Evolutionary conservation across 2,329 filamentous ascomycete species (phyloP).

Genomic region (Macroventuria anomochaeta): DNA sequence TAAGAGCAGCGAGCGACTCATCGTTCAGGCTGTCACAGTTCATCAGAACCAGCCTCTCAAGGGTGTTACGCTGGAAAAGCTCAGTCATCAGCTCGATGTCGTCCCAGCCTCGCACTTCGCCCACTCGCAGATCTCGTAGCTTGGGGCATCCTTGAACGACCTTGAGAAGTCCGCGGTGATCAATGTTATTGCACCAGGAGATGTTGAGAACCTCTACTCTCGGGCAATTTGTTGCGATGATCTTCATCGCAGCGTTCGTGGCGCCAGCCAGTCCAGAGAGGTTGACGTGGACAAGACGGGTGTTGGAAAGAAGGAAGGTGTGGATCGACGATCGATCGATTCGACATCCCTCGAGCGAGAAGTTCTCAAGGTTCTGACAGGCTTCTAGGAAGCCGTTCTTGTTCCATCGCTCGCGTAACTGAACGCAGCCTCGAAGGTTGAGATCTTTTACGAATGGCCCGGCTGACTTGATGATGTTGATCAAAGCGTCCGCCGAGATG

Average conservation of each 20-base stretch:
- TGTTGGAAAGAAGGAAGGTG: conserved; percentile 79
- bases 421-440: conserved; percentile 89
- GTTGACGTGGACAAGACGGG: conserved; percentile 81
- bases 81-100: conserved; percentile 73
- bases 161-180: conserved; percentile 74
- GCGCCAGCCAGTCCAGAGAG: conserved; percentile 80
- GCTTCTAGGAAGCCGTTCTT: conserved; percentile 79
- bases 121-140: conserved; percentile 79
- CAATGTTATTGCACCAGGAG: conserved; percentile 90
- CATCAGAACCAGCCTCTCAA: conserved; percentile 82
- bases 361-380: conserved; percentile 85
- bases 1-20: conserved; percentile 72
- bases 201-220: conserved; percentile 86
- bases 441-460: conserved; percentile 91
- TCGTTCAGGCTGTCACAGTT: conserved; percentile 82
- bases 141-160: conserved; percentile 75
- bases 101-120: conserved; percentile 82
- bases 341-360: conserved; percentile 86
- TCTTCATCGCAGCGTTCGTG: conserved; percentile 83
- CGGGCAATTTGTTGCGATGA: conserved; percentile 80
- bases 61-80: conserved; percentile 79
- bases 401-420: conserved; percentile 81
- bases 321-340: conserved; percentile 82
- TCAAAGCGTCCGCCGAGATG: conserved; percentile 82
- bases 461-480: conserved; percentile 82